A percentile compares a stretch with the other conserved stretches of the same genome.
These are phyloP conservation scores for Sugiyamaella paludigena DNA, from an alignment of 1,139 yeast genomes.

Conservation along the genomic window DNA sequence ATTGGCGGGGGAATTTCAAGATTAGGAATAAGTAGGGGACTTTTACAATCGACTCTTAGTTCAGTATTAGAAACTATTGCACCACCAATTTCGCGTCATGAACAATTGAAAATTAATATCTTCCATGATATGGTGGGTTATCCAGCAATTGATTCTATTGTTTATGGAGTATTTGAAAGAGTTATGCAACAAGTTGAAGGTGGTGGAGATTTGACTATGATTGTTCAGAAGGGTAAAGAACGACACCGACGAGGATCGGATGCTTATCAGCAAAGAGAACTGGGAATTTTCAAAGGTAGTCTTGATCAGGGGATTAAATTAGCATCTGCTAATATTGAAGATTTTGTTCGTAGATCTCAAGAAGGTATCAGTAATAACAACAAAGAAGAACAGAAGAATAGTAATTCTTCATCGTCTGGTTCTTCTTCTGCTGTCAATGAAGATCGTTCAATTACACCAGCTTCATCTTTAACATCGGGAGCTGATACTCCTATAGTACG, in stretches of 20 bases:
- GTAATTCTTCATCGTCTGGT: not conserved
- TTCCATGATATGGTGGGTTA: conserved; percentile 82
- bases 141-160: conserved; percentile 59
- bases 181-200: conserved; percentile 96
- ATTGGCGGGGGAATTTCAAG: conserved; percentile 28
- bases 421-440: conserved; percentile 5
- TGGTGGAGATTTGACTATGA: conserved; percentile 56
- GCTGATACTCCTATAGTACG: conserved; percentile 33
- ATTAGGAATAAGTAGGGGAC: conserved; percentile 22
- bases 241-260: conserved; percentile 40
- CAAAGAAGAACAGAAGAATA: conserved; percentile 22
- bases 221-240: conserved; percentile 45
- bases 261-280: conserved; percentile 42
- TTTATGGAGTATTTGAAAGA: conserved; percentile 66
- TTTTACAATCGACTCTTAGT: conserved; percentile 42
- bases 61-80: conserved; percentile 54
- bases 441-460: conserved; percentile 59
- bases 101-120: conserved; percentile 73
- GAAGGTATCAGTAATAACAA: conserved; percentile 33
- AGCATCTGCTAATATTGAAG: conserved; percentile 81
- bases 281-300: conserved; percentile 76
- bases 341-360: conserved; percentile 43
- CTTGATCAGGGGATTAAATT: conserved; percentile 84
- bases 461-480: conserved; percentile 21
- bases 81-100: conserved; percentile 58